A percentile compares a stretch with the other conserved stretches of the same genome.
These are phyloP conservation scores for Vaucheria bursata DNA, from an alignment of 352 stramenopile genomes.

Conservation along the genomic window DNA sequence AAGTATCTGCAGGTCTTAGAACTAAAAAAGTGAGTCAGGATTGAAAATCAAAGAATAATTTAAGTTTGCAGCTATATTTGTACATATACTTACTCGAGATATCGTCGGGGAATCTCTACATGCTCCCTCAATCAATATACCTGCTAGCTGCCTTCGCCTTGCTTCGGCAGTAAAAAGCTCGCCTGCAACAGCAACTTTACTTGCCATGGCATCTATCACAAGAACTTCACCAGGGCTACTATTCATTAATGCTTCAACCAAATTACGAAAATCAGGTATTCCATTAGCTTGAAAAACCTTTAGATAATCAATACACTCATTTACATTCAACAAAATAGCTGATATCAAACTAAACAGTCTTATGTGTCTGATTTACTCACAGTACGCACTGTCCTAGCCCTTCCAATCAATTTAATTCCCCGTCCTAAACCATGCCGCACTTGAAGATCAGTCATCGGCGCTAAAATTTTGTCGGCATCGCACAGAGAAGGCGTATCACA, in stretches of 20 bases:
- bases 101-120: conserved; percentile 45
- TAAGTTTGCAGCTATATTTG: no score
- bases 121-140: conserved; percentile 42
- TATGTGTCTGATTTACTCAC: conserved; percentile 9
- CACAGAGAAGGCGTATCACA: conserved; percentile 46
- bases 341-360: no score
- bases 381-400: conserved; percentile 33
- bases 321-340: no score
- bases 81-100: conserved; percentile 12
- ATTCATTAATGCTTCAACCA: conserved; percentile 44
- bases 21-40: no score
- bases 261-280: conserved; percentile 36
- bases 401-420: conserved; percentile 31
- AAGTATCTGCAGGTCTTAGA: no score
- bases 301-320: no score
- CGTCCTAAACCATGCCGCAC: neutral
- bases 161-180: conserved; percentile 46
- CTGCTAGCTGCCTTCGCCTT: conserved; percentile 25
- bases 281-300: conserved; percentile 6
- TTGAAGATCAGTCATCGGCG: neutral
- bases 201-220: conserved; percentile 34
- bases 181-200: conserved; percentile 21
- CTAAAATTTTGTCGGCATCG: conserved; percentile 32
- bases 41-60: no score
- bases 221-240: conserved; percentile 46